Percentiles rank a stretch among this genome's conserved stretches.
Evolutionary conservation across 2,329 filamentous ascomycete species (phyloP).

Genomic region (Penicillium sp.): DNA sequence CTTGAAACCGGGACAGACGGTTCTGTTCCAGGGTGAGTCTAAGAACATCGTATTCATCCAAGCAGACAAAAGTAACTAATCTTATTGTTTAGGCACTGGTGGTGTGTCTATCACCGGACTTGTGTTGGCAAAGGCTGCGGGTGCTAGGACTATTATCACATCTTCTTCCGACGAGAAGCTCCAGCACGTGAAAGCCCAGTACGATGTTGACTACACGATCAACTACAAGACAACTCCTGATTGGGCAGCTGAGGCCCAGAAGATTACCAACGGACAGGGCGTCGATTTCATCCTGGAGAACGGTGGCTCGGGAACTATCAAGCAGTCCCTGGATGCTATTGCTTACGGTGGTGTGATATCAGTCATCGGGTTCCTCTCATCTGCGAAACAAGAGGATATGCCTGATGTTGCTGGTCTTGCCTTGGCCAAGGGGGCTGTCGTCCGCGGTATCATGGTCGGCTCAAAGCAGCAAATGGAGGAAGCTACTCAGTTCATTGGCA

Average conservation of each 20-base stretch:
- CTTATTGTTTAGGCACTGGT: too few relatives aligned
- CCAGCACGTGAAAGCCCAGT: slow-evolving; percentile 29
- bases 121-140: too few relatives aligned
- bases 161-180: slow-evolving; percentile 38
- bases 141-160: too few relatives aligned
- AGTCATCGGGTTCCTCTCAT: slow-evolving; percentile 11
- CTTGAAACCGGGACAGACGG: too few relatives aligned
- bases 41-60: too few relatives aligned
- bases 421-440: slow-evolving; percentile 26
- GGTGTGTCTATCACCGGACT: too few relatives aligned
- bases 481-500: slow-evolving; percentile 29
- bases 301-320: slow-evolving; percentile 43
- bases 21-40: too few relatives aligned
- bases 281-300: slow-evolving; percentile 44
- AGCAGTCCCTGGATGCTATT: slow-evolving; percentile 24
- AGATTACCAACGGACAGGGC: slow-evolving; percentile 35
- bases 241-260: background rate
- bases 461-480: slow-evolving; percentile 39
- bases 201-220: slow-evolving; percentile 43
- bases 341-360: slow-evolving; percentile 1
- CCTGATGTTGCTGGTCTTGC: slow-evolving; percentile 9
- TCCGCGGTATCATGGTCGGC: slow-evolving; percentile 38
- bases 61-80: too few relatives aligned
- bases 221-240: slow-evolving; percentile 43
- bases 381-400: slow-evolving; percentile 1